Evolutionary conservation across 2,329 filamentous ascomycete genomes (phyloP), one percentile per base, ranked within the genome.

Genomic region (Nannizzia gypsea): DNA sequence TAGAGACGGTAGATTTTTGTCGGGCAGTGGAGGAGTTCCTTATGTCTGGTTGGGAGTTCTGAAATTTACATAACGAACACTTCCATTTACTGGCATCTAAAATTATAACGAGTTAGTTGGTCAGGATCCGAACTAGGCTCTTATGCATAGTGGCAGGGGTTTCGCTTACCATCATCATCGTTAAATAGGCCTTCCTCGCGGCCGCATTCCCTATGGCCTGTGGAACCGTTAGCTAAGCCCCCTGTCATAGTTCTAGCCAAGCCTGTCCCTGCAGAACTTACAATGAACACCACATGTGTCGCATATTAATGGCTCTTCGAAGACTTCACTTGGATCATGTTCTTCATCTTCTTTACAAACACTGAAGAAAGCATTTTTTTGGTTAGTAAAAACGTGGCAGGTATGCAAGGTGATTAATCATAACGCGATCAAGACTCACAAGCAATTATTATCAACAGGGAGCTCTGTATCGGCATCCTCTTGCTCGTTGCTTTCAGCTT

Each of bases 151-250:
- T 31, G 52, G 22, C 13, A 52, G 57, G 20, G n/a, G 46, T 42
- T 57, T 60, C 59, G 70, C 80, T 72, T 80, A 90, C 88, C 82
- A 72, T 85, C 81, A 63, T 83, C 81, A 64, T 80, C 74, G 66
- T 76, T 77, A 67, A 88, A 75, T 64, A 83, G 83, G 61, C 82
- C 82, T 70, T 83, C 82, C 70, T 87, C 83, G 69, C 87, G 84
- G 61, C 90, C 91, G 75, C 92, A 96, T 81, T 93, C 87, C 72
- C 87, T 85, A 78, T 97, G 92, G 69, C 90, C 92, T 96, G 77
- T 70, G 77, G 70, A 70, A 68, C 74, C 72, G 74, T 77, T 74
- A 77, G 77, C 69, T 72, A 63, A 71, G 67, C 64, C 66, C 59
- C 59, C 59, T 62, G 62, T 40, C 38, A 62, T 57, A 64, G 67